A percentile compares a stretch with the other conserved stretches of the same genome.
phyloP scores from a whole-genome alignment of 2,329 filamentous ascomycete species.

The Pseudocercospora eumusae region DNA sequence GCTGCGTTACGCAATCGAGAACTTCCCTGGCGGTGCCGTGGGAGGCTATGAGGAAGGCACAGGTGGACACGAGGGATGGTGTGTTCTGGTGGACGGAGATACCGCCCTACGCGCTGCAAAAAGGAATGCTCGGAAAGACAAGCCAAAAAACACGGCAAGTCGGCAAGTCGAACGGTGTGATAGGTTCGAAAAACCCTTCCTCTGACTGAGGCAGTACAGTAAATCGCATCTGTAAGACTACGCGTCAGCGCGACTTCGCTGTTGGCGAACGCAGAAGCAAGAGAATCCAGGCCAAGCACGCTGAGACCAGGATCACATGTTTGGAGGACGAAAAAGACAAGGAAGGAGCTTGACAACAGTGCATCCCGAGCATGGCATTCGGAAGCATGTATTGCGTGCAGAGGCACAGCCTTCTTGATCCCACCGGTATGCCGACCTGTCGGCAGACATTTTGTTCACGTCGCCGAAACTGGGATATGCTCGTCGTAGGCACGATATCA shows the following conservation, averaged over 20 bases:
- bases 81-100: conserved; percentile 82
- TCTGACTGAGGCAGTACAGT: conserved; percentile 18
- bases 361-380: not conserved
- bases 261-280: not conserved
- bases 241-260: not conserved
- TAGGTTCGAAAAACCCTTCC: not conserved
- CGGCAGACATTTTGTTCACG: not conserved
- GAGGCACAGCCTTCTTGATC: not conserved
- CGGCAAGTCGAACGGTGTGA: conserved; percentile 12
- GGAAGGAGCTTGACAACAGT: not conserved
- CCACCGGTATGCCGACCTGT: not conserved
- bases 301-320: not conserved
- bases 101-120: conserved; percentile 56
- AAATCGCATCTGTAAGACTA: conserved; percentile 19
- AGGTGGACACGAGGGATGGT: conserved; percentile 77
- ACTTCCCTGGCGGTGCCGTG: conserved; percentile 67
- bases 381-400: not conserved
- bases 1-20: conserved; percentile 65
- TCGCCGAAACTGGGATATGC: not conserved
- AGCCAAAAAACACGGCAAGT: not conserved
- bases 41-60: conserved; percentile 66
- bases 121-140: not conserved
- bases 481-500: not conserved
- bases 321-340: not conserved
- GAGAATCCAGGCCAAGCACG: conserved; percentile 3